These are phyloP conservation scores for Globisporangium cederbergense DNA, from an alignment of 352 stramenopile genomes.

Conservation along the genomic window DNA sequence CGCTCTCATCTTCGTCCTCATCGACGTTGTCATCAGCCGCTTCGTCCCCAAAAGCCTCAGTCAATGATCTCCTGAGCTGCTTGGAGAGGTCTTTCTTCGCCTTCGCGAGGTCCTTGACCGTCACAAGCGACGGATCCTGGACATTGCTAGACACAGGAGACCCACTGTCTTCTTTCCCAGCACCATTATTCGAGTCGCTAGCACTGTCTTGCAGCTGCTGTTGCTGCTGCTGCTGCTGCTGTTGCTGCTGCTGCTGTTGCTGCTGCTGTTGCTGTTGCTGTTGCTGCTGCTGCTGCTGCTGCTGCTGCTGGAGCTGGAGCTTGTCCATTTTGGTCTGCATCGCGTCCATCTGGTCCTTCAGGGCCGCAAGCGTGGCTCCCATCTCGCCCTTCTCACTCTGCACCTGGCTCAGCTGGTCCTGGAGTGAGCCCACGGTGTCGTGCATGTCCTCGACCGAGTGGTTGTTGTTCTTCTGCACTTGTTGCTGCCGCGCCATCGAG, in stretches of 20 bases:
- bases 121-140: constrained; percentile 33
- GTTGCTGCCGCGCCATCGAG: constrained; percentile 56
- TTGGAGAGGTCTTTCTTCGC: constrained; percentile 44
- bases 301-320: constrained; percentile 17
- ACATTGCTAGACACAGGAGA: constrained; percentile 7
- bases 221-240: constrained; percentile 1
- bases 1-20: constrained; percentile 18
- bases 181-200: not conserved
- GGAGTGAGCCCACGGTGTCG: constrained; percentile 40
- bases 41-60: constrained; percentile 36
- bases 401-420: constrained; percentile 33
- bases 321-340: constrained; percentile 46
- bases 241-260: constrained; percentile 20
- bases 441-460: constrained; percentile 51
- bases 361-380: constrained; percentile 33
- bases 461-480: constrained; percentile 39
- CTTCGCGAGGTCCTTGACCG: constrained; percentile 39
- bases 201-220: constrained; percentile 22
- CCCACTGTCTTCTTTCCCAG: not conserved
- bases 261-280: constrained; percentile 21
- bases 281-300: constrained; percentile 5
- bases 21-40: constrained; percentile 24
- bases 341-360: constrained; percentile 46
- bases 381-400: constrained; percentile 58
- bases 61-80: constrained; percentile 42